Base-by-base conservation (phyloP, 2,329 filamentous ascomycete genomes). In the Lachnellula suecica region DNA sequence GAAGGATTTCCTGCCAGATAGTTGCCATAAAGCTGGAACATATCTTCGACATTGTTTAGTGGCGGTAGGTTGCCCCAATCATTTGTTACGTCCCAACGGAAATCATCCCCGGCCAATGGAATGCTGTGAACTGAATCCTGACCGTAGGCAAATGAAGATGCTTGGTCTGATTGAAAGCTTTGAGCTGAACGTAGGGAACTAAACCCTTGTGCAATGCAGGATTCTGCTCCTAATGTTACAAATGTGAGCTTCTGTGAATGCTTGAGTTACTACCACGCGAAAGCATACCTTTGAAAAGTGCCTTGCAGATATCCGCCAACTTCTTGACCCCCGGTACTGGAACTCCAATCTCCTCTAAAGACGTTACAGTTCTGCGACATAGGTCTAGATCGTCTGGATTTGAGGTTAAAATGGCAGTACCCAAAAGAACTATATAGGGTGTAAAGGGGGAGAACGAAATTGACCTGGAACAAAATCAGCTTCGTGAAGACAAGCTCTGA, bases 21-120 rank as follows among this genome's bases (percentile, higher is more conserved):
- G 34, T 52, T 52, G 20, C 48, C 50, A 40, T 47, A 52, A 10
- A 52, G 40, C n/a, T 47, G 22, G 4, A 44, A 52, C 50, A 52
- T 52, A 15, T 52, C 47, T 15, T 48, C 50, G 9, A 42, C 38
- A 41, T 37, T 52, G 23, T 52, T 44, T 22, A 52, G 23, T 13
- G 47, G 38, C 7, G 47, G 13, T 5, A 40, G 29, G 27, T 31
- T 13, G 4, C 37, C 31, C 50, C 50, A 52, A 34, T 52, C 45
- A n/a, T 52, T 44, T 13, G 44, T 38, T 17, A 25, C n/a, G n/a
- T n/a, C n/a, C n/a, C n/a, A n/a, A n/a, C n/a, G n/a, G n/a, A n/a
- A n/a, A n/a, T n/a, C n/a, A n/a, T n/a, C n/a, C n/a, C n/a, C n/a
- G n/a, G n/a, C n/a, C n/a, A n/a, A n/a, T n/a, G n/a, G n/a, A n/a